These are phyloP conservation scores for Thamnidium elegans DNA, from an alignment of 192 early-diverging fungal genomes.

Conservation along the genomic window DNA sequence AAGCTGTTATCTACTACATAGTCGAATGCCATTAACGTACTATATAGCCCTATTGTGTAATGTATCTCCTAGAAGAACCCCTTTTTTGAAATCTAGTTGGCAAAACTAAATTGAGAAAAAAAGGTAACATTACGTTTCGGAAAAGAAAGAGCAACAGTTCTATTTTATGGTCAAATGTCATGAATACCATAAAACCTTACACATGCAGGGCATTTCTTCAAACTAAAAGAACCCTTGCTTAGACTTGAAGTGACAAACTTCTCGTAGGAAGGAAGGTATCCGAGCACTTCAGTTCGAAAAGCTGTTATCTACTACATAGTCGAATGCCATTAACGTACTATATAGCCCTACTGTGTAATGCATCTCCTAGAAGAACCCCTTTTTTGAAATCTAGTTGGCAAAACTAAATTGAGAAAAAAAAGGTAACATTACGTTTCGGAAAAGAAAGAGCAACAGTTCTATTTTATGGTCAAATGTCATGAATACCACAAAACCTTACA, in stretches of 20 bases:
- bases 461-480: slow-evolving; percentile 4
- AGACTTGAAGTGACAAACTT: no score
- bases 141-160: slow-evolving; percentile 1
- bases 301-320: no score
- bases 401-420: slow-evolving; percentile 1
- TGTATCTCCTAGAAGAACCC: background rate
- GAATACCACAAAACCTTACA: slow-evolving; percentile 2
- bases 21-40: background rate
- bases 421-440: background rate
- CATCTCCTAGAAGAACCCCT: background rate
- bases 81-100: background rate
- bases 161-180: slow-evolving; percentile 4
- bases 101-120: slow-evolving; percentile 1
- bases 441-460: slow-evolving; percentile 1
- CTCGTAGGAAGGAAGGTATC: no score
- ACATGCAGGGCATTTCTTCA: background rate
- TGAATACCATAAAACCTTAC: slow-evolving; percentile 4
- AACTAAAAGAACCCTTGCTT: background rate
- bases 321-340: background rate
- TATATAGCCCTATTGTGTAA: background rate
- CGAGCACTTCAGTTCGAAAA: no score
- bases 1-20: no score
- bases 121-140: slow-evolving; percentile 1
- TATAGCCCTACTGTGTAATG: background rate
- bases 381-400: slow-evolving; percentile 3